Percentiles rank a stretch among this genome's conserved stretches.
Conservation (phyloP, 805 yeast species). For the Candida ascalaphidarum region DNA sequence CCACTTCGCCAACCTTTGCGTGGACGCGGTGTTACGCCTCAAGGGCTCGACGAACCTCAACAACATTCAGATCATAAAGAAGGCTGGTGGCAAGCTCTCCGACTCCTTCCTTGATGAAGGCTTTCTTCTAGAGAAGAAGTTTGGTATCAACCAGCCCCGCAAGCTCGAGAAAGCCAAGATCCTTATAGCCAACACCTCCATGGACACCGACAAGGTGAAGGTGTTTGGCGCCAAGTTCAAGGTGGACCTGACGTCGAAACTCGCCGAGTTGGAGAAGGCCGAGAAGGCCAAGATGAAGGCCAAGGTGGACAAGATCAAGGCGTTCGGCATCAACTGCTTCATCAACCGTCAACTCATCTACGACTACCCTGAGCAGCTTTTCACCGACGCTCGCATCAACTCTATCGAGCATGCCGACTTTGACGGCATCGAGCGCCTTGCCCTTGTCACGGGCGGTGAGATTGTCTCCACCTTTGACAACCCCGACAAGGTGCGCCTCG, state of each 20-base stretch:
- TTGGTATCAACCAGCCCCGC: conserved; percentile 93
- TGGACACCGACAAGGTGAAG: conserved; percentile 97
- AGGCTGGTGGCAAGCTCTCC: conserved; percentile 83
- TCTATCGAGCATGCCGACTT: conserved; percentile 98
- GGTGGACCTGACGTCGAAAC: conserved; percentile 89
- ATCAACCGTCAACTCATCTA: conserved; percentile 95
- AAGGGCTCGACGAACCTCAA: conserved; percentile 84
- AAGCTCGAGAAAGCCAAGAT: conserved; percentile 74
- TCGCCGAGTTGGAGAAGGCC: conserved; percentile 90
- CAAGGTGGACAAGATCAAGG: conserved; percentile 83
- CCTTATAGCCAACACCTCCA: conserved; percentile 87
- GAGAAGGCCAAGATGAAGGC: conserved; percentile 88
- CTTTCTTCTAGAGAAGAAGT: conserved; percentile 81
- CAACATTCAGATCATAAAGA: conserved; percentile 88
- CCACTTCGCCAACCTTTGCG: conserved; percentile 82
- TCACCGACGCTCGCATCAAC: conserved; percentile 79
- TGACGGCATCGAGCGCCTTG: conserved; percentile 94
- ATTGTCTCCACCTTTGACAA: conserved; percentile 93
- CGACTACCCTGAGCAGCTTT: conserved; percentile 95
- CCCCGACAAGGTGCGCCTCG: conserved; percentile 79
- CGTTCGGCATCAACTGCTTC: conserved; percentile 80
- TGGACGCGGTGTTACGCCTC: conserved; percentile 84
- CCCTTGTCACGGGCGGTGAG: conserved; percentile 96
- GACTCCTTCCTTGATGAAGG: conserved; percentile 97
- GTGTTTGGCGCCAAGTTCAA: conserved; percentile 96